Conservation (phyloP, 1,284 basidiomycete species). For the Naganishia cerealis region DNA sequence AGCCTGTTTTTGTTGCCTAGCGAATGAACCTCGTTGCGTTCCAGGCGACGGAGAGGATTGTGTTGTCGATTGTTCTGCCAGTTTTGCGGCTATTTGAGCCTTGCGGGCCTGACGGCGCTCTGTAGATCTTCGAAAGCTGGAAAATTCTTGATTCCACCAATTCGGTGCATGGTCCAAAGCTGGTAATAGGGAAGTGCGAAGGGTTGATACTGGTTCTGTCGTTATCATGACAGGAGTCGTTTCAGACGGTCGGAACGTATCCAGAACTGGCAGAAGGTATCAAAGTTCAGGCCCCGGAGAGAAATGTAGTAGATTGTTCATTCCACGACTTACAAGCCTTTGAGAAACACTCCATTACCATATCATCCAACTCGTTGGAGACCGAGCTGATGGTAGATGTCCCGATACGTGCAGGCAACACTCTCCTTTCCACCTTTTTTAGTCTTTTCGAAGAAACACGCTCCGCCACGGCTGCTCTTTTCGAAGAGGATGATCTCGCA, state of each 20-base stretch:
- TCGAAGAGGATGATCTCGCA: conserved; percentile 13
- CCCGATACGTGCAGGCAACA: conserved; percentile 29
- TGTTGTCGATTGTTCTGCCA: neutral
- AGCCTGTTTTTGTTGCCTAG: neutral
- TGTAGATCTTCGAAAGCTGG: conserved; percentile 4
- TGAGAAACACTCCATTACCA: conserved; percentile 78
- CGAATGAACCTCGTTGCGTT: neutral
- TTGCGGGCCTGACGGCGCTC: neutral
- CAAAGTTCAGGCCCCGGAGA: neutral
- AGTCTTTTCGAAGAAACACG: neutral
- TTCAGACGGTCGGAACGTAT: conserved; percentile 31
- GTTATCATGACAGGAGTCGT: conserved; percentile 61
- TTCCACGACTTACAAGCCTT: conserved; percentile 65
- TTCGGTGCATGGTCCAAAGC: conserved; percentile 66
- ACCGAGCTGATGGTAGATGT: conserved; percentile 11
- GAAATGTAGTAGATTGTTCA: neutral
- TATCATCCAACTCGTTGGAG: conserved; percentile 65
- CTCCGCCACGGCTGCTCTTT: neutral
- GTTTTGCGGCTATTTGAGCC: neutral
- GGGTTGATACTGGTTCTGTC: conserved; percentile 67
- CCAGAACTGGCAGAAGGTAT: conserved; percentile 24
- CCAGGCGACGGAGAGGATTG: neutral
- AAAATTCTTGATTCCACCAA: conserved; percentile 12
- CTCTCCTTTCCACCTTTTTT: conserved; percentile 28
- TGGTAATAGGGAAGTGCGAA: conserved; percentile 69